phyloP scores from a whole-genome alignment of 768 basidiomycete species.

The Hemileccinum impolitum region DNA sequence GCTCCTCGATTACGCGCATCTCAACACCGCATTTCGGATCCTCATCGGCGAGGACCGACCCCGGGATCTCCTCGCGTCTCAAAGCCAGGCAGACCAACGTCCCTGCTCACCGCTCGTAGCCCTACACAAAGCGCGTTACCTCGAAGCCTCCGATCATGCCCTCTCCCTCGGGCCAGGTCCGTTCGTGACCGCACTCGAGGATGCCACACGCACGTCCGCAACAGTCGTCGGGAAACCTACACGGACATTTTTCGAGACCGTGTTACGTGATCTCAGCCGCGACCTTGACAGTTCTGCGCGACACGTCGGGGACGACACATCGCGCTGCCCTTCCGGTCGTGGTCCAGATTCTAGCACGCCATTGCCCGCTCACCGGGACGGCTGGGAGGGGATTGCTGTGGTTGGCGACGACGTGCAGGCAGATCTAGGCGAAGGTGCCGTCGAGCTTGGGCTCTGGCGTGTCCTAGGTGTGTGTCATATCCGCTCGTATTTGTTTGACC shows the following conservation, averaged over 20 bases:
- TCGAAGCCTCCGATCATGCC: conserved; percentile 42
- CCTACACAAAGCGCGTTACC: conserved; percentile 55
- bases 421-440: conserved; percentile 62
- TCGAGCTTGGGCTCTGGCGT: conserved; percentile 57
- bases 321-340: neutral
- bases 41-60: conserved; percentile 42
- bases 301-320: too few relatives aligned
- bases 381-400: conserved; percentile 37
- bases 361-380: too few relatives aligned
- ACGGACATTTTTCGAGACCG: conserved; percentile 54
- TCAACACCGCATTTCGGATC: conserved; percentile 67
- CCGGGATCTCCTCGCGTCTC: neutral
- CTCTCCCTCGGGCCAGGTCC: conserved; percentile 70
- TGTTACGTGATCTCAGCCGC: conserved; percentile 42
- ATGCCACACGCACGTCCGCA: conserved; percentile 45
- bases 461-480: conserved; percentile 54
- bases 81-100: neutral
- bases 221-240: conserved; percentile 65
- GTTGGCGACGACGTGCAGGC: conserved; percentile 66
- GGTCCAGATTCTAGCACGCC: too few relatives aligned
- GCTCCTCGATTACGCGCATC: conserved; percentile 47
- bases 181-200: conserved; percentile 62
- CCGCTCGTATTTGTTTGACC: too few relatives aligned
- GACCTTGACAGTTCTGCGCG: conserved; percentile 6
- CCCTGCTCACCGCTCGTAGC: conserved; percentile 44